Conservation (phyloP, 176 grass and related monocot species). For the Stipa capillata region DNA sequence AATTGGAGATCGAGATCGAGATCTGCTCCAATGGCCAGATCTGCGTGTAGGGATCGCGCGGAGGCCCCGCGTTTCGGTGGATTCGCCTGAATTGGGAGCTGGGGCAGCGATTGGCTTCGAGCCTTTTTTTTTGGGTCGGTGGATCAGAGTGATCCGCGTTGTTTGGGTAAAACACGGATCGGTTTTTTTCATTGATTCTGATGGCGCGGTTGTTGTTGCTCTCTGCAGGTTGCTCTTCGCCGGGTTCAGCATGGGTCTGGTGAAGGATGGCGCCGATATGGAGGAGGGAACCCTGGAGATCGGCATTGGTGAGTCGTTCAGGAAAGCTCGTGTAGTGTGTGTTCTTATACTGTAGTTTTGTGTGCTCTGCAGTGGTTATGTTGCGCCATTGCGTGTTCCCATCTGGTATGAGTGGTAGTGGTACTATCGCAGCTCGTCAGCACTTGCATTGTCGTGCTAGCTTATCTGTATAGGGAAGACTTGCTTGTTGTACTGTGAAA, state of each 20-base stretch:
- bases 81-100: not conserved
- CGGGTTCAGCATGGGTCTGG: slow-evolving; percentile 54
- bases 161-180: not conserved
- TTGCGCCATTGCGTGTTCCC: not conserved
- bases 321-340: not conserved
- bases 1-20: not conserved
- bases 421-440: not conserved
- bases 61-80: not conserved
- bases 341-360: not conserved
- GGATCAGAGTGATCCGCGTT: not conserved
- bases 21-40: slow-evolving; percentile 5
- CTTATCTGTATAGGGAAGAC: not conserved
- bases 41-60: not conserved
- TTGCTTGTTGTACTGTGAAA: not conserved
- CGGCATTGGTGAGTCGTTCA: slow-evolving; percentile 54
- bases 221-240: slow-evolving; percentile 27
- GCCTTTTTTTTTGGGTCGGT: not conserved
- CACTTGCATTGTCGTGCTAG: not conserved
- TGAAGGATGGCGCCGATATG: slow-evolving; percentile 51
- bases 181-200: not conserved
- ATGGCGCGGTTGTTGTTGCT: not conserved
- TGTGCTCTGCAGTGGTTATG: not conserved
- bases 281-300: slow-evolving; percentile 74
- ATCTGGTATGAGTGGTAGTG: not conserved
- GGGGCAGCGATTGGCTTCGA: not conserved